Conservation (phyloP, 2,329 filamentous ascomycete species). For the Pyricularia sp. region DNA sequence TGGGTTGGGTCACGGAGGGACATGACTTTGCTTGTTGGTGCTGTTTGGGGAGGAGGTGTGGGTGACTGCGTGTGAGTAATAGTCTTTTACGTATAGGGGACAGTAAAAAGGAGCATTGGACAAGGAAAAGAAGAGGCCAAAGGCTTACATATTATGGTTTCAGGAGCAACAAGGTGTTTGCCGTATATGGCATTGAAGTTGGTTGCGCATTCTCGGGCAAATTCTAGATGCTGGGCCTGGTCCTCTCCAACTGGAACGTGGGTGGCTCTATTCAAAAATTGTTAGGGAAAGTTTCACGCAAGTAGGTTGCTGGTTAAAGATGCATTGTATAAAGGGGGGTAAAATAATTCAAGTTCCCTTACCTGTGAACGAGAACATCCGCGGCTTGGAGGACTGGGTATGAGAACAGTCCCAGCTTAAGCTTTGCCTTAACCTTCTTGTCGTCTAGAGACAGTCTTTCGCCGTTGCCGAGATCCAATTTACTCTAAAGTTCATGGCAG, state of each 20-base stretch:
- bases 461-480: not conserved
- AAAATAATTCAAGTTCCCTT: constrained; percentile 5
- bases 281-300: constrained; percentile 2
- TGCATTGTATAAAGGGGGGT: not conserved
- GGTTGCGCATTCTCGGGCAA: constrained; percentile 74
- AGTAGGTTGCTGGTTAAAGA: not conserved
- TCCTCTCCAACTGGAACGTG: constrained; percentile 97
- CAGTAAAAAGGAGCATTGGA: not conserved
- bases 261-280: constrained; percentile 51
- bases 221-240: constrained; percentile 89
- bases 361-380: constrained; percentile 82
- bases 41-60: constrained; percentile 26
- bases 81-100: not conserved
- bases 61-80: not conserved
- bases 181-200: constrained; percentile 74
- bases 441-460: constrained; percentile 57
- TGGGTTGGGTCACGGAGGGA: constrained; percentile 65
- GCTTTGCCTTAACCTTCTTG: constrained; percentile 42
- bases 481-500: not conserved
- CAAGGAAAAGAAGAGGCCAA: not conserved
- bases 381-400: constrained; percentile 95
- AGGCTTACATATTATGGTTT: constrained; percentile 60
- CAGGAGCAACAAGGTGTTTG: constrained; percentile 52
- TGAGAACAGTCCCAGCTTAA: constrained; percentile 87
- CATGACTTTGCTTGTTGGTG: constrained; percentile 81